Evolutionary conservation across 352 stramenopile species (phyloP).

Genomic region (Pythium diclinum): DNA sequence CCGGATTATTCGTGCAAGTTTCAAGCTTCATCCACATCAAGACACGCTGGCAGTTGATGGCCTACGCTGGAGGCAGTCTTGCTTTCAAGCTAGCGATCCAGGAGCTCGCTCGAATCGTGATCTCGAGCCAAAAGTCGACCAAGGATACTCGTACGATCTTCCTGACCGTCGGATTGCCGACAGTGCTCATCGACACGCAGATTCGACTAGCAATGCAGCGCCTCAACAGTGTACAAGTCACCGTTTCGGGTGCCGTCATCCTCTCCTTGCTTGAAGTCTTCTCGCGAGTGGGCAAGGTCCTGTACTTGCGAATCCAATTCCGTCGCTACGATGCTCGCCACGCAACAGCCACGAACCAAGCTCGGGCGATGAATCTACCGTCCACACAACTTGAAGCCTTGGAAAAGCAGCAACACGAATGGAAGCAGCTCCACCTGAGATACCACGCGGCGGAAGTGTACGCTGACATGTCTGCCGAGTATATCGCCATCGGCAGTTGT

Average conservation of each 20-base stretch:
- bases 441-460: conserved; percentile 22
- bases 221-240: conserved; percentile 25
- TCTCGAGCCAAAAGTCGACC: conserved; percentile 25
- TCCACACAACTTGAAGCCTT: no score
- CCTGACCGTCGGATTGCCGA: conserved; percentile 34
- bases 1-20: conserved; percentile 30
- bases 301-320: conserved; percentile 27
- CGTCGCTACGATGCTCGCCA: conserved; percentile 19
- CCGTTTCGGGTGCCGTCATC: conserved; percentile 27
- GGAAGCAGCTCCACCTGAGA: conserved; percentile 5
- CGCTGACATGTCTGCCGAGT: conserved; percentile 42
- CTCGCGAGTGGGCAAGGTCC: conserved; percentile 28
- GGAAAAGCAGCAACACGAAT: background rate
- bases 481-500: conserved; percentile 42
- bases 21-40: conserved; percentile 21
- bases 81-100: conserved; percentile 35
- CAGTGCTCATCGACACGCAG: conserved; percentile 48
- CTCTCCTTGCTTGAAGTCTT: conserved; percentile 36
- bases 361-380: background rate
- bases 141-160: conserved; percentile 42
- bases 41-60: conserved; percentile 17
- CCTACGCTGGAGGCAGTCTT: conserved; percentile 31
- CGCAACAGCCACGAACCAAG: background rate
- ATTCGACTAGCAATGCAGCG: conserved; percentile 36
- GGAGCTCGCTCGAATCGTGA: conserved; percentile 27